These are phyloP conservation scores for Tolypocladium tundrense DNA, from an alignment of 2,329 filamentous ascomycete species.

Conservation along the genomic window DNA sequence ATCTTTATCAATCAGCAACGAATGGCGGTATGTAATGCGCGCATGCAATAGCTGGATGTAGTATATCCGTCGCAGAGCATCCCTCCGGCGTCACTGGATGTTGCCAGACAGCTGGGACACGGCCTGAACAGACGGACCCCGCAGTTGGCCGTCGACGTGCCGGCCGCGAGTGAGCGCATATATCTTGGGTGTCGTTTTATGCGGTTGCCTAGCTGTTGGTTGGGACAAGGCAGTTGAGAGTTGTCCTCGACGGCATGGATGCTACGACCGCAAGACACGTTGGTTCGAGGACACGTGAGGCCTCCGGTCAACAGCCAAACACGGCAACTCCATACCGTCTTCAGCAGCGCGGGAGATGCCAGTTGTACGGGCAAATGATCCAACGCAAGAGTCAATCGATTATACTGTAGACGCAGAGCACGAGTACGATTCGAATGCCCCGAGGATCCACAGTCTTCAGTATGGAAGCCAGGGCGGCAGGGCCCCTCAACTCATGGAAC, in stretches of 20 bases:
- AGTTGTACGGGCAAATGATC: background rate
- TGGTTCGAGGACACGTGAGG: background rate
- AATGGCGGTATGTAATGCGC: background rate
- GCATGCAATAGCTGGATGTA: background rate
- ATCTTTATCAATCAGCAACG: background rate
- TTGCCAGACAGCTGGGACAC: background rate
- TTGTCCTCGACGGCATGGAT: background rate
- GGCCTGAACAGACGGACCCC: background rate
- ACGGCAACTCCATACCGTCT: background rate
- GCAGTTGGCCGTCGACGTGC: background rate
- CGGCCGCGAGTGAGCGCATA: background rate
- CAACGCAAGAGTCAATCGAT: background rate
- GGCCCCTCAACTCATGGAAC: background rate
- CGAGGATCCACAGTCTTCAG: background rate
- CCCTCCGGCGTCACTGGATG: background rate
- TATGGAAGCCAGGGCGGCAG: background rate
- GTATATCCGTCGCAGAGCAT: background rate
- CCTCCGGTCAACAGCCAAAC: too few species aligned
- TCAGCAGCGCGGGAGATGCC: background rate
- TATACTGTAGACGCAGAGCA: background rate
- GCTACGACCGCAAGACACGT: background rate
- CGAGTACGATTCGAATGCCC: background rate
- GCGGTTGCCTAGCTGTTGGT: background rate
- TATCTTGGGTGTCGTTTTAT: background rate
- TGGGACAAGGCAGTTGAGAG: background rate